Evolutionary conservation across 2,329 filamentous ascomycete genomes (phyloP).

Genomic region (Hypoxylon sp.): DNA sequence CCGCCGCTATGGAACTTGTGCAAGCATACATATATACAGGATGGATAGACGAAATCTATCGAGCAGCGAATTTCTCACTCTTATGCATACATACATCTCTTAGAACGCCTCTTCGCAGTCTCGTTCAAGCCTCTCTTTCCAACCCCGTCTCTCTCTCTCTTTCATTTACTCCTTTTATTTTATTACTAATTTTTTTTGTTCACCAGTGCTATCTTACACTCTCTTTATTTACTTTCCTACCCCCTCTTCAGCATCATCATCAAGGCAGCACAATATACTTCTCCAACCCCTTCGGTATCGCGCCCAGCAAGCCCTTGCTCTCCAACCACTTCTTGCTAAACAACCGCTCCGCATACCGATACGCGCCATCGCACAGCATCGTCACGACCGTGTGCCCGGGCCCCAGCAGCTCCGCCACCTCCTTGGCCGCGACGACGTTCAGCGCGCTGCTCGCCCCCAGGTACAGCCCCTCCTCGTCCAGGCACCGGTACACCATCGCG

Average conservation of each 20-base stretch:
- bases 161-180: neutral
- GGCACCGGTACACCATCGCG: conserved; percentile 95
- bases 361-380: conserved; percentile 95
- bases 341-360: conserved; percentile 92
- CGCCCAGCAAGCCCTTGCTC: conserved; percentile 84
- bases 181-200: too few species aligned
- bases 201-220: neutral
- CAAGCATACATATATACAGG: conserved; percentile 44
- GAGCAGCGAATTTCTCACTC: neutral
- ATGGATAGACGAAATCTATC: conserved; percentile 17
- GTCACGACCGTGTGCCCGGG: conserved; percentile 93
- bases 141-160: conserved; percentile 11
- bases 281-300: conserved; percentile 86
- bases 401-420: conserved; percentile 91
- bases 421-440: conserved; percentile 95
- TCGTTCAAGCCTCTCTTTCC: too few species aligned
- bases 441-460: conserved; percentile 93
- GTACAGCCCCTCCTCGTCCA: conserved; percentile 97
- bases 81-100: neutral
- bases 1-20: conserved; percentile 36
- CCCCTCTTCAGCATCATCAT: neutral
- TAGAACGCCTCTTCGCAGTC: too few species aligned
- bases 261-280: conserved; percentile 95
- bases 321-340: conserved; percentile 94
- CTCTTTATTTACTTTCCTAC: neutral